A percentile compares a stretch with the other conserved stretches of the same genome.
These are phyloP conservation scores for Populus hybrid DNA, from an alignment of 441 rosid genomes.

Conservation along the genomic window DNA sequence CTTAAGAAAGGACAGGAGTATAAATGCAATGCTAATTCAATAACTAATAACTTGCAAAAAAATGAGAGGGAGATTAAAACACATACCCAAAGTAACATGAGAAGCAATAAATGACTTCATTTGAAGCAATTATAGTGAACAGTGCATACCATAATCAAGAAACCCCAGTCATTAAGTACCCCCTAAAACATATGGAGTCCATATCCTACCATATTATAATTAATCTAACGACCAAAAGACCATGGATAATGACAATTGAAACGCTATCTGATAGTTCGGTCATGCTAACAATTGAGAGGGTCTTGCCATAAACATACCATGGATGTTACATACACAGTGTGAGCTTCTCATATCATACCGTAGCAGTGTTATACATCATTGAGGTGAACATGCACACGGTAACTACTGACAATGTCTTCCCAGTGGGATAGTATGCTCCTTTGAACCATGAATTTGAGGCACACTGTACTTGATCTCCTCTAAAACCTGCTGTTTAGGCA, in stretches of 20 bases:
- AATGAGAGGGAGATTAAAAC: neutral
- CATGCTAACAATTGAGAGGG: neutral
- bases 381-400: neutral
- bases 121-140: neutral
- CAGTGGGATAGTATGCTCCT: neutral
- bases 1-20: neutral
- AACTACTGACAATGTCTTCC: neutral
- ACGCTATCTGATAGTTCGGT: neutral
- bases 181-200: neutral
- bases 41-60: neutral
- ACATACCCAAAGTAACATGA: neutral
- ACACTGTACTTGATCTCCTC: neutral
- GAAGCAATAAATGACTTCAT: neutral
- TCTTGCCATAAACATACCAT: neutral
- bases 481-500: neutral
- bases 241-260: neutral
- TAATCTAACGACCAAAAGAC: neutral
- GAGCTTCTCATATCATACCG: neutral
- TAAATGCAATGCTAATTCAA: neutral
- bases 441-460: slow-evolving; percentile 3
- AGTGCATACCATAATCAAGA: neutral
- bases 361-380: neutral
- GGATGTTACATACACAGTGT: neutral
- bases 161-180: neutral
- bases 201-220: neutral